Evolutionary conservation across 2,329 filamentous ascomycete species (phyloP).

Genomic region (Neophaeococcomyces mojaviensis): DNA sequence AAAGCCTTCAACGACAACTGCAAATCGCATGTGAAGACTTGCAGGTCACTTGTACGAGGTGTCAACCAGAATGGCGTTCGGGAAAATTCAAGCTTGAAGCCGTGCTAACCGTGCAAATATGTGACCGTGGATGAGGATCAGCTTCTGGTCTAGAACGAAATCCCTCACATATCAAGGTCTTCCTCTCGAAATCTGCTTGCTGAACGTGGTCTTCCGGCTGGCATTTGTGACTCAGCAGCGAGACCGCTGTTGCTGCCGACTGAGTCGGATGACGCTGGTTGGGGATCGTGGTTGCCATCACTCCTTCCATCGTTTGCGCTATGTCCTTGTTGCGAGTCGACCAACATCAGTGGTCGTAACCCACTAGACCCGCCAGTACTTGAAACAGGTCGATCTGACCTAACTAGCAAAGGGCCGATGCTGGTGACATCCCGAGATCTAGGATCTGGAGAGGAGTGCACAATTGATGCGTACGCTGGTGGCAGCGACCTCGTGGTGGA

Average conservation of each 20-base stretch:
- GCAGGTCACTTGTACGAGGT: too few relatives aligned
- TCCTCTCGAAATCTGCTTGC: constrained; percentile 3
- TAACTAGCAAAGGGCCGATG: neutral
- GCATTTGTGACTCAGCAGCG: neutral
- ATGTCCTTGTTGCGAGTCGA: neutral
- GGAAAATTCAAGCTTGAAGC: too few relatives aligned
- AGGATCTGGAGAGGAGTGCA: neutral
- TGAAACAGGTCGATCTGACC: neutral
- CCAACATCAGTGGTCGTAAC: constrained; percentile 7
- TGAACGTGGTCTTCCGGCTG: neutral
- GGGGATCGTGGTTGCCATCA: neutral
- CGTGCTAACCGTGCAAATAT: too few relatives aligned
- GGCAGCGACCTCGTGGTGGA: neutral
- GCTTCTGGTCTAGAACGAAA: too few relatives aligned
- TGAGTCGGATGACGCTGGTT: neutral
- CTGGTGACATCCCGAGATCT: neutral
- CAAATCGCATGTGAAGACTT: too few relatives aligned
- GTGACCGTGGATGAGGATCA: too few relatives aligned
- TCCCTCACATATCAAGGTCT: constrained; percentile 1
- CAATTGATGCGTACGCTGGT: neutral
- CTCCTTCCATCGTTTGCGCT: neutral
- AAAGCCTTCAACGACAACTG: too few relatives aligned
- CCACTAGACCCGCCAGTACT: constrained; percentile 3
- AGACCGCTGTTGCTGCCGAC: neutral
- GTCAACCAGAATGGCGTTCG: too few relatives aligned